phyloP scores from a whole-genome alignment of 1,139 yeast genomes.

The Scheffersomyces insectosa region DNA sequence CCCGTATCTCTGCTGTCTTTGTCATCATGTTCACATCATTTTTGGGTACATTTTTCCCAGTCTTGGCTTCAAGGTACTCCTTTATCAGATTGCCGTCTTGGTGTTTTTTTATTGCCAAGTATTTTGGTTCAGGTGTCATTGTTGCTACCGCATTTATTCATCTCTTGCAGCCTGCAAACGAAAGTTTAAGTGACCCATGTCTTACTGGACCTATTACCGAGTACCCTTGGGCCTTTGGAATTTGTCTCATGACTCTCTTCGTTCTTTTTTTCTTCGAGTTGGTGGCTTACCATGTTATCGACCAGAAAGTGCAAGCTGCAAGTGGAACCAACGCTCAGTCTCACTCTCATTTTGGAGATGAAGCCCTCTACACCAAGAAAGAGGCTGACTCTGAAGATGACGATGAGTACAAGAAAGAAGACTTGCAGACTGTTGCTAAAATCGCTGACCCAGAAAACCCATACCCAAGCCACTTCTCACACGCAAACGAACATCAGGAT shows the following conservation, averaged over 20 bases:
- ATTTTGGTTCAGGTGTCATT: constrained; percentile 37
- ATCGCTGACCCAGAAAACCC: constrained; percentile 13
- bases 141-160: constrained; percentile 66
- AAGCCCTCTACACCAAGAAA: constrained; percentile 28
- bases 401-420: constrained; percentile 15
- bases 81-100: constrained; percentile 55
- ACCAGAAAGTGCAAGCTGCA: constrained; percentile 29
- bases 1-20: constrained; percentile 72
- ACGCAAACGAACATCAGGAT: constrained; percentile 55
- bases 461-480: constrained; percentile 48
- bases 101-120: constrained; percentile 46
- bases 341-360: constrained; percentile 56
- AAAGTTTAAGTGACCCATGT: constrained; percentile 51
- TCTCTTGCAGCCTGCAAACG: constrained; percentile 75
- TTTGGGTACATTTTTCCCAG: constrained; percentile 60
- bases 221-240: constrained; percentile 67
- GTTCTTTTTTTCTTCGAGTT: constrained; percentile 56
- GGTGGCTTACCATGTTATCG: constrained; percentile 53
- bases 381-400: constrained; percentile 17
- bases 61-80: constrained; percentile 55
- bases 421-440: constrained; percentile 13
- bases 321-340: constrained; percentile 25
- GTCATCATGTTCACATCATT: constrained; percentile 62
- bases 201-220: constrained; percentile 54
- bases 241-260: constrained; percentile 57